Conservation (phyloP, 2,329 filamentous ascomycete species). For the Colletotrichum sp. region DNA sequence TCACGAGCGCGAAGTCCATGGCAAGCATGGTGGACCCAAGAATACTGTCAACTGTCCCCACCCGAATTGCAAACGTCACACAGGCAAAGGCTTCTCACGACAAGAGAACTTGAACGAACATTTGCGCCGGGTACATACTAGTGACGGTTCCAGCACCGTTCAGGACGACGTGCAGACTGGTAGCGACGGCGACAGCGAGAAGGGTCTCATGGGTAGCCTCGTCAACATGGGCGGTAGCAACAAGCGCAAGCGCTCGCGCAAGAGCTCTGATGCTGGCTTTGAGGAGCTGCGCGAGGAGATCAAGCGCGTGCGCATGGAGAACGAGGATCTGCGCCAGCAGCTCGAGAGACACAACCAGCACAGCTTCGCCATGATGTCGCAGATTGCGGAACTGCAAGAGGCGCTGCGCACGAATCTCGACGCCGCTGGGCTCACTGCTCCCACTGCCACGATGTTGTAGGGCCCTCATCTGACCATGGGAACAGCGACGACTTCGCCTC, state of each 20-base stretch:
- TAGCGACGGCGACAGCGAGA: slow-evolving; percentile 54
- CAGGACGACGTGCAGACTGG: slow-evolving; percentile 39
- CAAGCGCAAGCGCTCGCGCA: slow-evolving; percentile 52
- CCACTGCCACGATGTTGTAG: slow-evolving; percentile 48
- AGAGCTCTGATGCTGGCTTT: slow-evolving; percentile 46
- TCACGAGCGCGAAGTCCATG: slow-evolving; percentile 93
- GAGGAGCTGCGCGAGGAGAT: slow-evolving; percentile 66
- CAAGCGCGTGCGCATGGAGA: slow-evolving; percentile 70
- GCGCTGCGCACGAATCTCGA: slow-evolving; percentile 36
- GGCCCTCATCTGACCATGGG: not conserved
- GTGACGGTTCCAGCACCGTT: slow-evolving; percentile 42
- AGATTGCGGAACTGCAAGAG: slow-evolving; percentile 52
- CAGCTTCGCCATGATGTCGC: slow-evolving; percentile 52
- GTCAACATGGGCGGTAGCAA: slow-evolving; percentile 34
- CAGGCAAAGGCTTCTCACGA: slow-evolving; percentile 87
- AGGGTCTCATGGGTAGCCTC: slow-evolving; percentile 24
- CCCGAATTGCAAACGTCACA: slow-evolving; percentile 85
- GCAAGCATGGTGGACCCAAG: slow-evolving; percentile 86
- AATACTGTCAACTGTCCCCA: slow-evolving; percentile 88
- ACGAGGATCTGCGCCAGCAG: slow-evolving; percentile 60
- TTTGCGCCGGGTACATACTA: slow-evolving; percentile 83
- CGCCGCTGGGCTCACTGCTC: slow-evolving; percentile 35
- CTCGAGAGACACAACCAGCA: slow-evolving; percentile 54
- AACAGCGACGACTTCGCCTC: slow-evolving; percentile 26
- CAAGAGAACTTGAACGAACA: slow-evolving; percentile 96